Evolutionary conservation across 345 rosid species (phyloP).

Genomic region (Cardamine chenopodiifolia): DNA sequence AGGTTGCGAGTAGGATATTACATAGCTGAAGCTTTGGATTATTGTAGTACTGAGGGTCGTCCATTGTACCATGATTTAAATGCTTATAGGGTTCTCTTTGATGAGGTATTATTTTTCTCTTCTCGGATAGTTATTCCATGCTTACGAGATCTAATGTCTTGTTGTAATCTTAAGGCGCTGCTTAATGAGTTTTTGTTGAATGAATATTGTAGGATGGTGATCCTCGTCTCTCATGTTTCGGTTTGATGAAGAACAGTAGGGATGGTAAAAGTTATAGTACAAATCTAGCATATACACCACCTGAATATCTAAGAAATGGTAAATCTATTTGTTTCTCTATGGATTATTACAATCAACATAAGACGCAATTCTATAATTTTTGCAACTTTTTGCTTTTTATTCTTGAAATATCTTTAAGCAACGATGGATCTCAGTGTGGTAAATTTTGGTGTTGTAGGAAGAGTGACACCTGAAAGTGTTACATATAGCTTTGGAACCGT

Average conservation of each 20-base stretch:
- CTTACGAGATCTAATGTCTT: neutral
- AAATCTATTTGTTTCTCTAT: conserved; percentile 12
- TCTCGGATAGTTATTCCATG: neutral
- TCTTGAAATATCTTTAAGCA: neutral
- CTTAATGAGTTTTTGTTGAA: neutral
- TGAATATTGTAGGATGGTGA: conserved; percentile 79
- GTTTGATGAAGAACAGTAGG: conserved; percentile 92
- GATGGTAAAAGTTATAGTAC: conserved; percentile 98
- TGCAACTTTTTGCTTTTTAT: neutral
- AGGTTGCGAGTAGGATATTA: conserved; percentile 85
- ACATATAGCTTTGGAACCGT: conserved; percentile 96
- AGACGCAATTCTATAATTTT: neutral
- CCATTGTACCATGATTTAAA: conserved; percentile 94
- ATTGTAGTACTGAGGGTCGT: conserved; percentile 75
- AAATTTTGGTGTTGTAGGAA: conserved; percentile 56
- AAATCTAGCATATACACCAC: conserved; percentile 93
- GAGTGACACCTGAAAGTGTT: conserved; percentile 92
- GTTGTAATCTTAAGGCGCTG: neutral
- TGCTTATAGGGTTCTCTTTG: conserved; percentile 96
- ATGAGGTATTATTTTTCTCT: conserved; percentile 62
- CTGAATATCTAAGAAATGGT: conserved; percentile 94
- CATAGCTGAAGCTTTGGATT: conserved; percentile 93
- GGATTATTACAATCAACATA: neutral
- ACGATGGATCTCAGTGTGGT: conserved; percentile 3
- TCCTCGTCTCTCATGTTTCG: conserved; percentile 97